Evolutionary conservation across 352 stramenopile genomes (phyloP), one percentile per base, ranked within the genome.

Genomic region (Pythium vanterpoolii): DNA sequence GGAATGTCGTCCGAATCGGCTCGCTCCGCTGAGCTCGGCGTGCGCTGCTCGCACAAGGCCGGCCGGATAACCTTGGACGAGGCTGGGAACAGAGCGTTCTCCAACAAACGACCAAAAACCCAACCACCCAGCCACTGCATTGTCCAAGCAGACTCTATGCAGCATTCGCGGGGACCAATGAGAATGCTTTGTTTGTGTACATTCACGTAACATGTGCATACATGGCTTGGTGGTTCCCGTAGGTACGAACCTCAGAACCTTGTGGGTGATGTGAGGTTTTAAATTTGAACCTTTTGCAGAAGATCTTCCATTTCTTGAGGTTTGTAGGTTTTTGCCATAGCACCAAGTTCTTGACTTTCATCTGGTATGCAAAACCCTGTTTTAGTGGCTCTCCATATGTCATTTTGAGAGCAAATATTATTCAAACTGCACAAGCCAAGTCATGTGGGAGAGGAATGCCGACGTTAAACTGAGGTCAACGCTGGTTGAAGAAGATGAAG

Each of bases 1-100:
- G 27, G 56, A 62, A 62, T 56, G 56, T 56, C 45, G 56, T 62
- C 56, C 55, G 33, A 56, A 62, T 62, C 34, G 45, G 45, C 56
- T 55, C 56, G 30, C 30, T 42, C 33, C 27, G 51, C 52, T 59
- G 8, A 38, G 52, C 52, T 48, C 23, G 18, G 52, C 23, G 9
- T 7, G 49, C 31, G 49, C 27, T 49, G 51, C 51, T 38, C 45
- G 27, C 27, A 19, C 47, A 55, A 53, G 46, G 27, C 28, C 26
- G 30, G 16, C 49, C 33, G n/a, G 49, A 33, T 47, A 56, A 24
- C 34, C 49, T 38, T 34, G 38, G 26, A 34, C 34, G 49, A 56
- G 33, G 40, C n/a, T 62, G 24, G 56, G 55, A 62, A 62, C 23
- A 55, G 34, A 43, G 46, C 27, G 39, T 62, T 62, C 56, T 62